Base-by-base conservation (phyloP, 108 stramenopile genomes). In the Nitzschia sp. region DNA sequence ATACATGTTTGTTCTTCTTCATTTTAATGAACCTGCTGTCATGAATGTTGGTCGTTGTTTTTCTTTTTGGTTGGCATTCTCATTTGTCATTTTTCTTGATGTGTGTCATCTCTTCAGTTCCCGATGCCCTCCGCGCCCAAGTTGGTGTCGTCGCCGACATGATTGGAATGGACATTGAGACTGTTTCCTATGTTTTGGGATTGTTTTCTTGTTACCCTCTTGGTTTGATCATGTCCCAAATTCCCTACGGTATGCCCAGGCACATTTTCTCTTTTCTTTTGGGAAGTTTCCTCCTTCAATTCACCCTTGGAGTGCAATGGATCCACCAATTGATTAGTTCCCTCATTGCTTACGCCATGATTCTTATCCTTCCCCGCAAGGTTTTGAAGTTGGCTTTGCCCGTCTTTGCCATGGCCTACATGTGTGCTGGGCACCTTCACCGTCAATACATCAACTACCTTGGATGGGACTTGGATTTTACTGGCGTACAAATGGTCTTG, bases 391-490 rank as follows among this genome's bases (percentile, higher is more conserved):
- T 72, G 8, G 72, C 89, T 17, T 92, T 96, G 19, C 96, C 96
- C 21, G 66, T 86, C 34, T 96, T 96, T 71, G 83, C 87, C 43
- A 86, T 98, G 87, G 51, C 71, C 8, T 97, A 97, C 91, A 90
- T 95, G 53, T 83, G 86, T 42, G 63, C 85, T 29, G 93, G 93
- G 6, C 97, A 98, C 76, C 79, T 95, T 37, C 96, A 98, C 78
- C 90, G 95, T 61, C 86, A 90, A 62, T 98, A 95, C 79, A 86
- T 94, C 69, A 95, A 95, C 72, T 98, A 96, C 65, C 86, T 98
- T 61, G 95, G 96, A 24, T 96, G 92, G 88, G 93, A 95, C 71
- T 80, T 98, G 64, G 97, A 98, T 68, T 98, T 98, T 63, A 97
- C 97, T 22, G 94, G 95, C 10, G 77, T 87, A 41, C 97, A 98